Conservation (phyloP, 2,329 filamentous ascomycete species). For the Colletotrichum viniferum region DNA sequence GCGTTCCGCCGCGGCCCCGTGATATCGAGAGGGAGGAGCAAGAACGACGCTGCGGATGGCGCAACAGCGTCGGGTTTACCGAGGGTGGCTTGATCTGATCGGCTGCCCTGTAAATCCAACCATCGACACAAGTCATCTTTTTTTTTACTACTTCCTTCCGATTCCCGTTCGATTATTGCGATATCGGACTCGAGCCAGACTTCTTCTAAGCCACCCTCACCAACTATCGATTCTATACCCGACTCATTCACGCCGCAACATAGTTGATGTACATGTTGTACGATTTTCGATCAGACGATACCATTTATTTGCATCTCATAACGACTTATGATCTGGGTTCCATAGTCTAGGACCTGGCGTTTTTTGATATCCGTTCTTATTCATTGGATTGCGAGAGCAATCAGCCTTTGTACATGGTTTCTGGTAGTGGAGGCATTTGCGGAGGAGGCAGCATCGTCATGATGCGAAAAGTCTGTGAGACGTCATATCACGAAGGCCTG, state of each 20-base stretch:
- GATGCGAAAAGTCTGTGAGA: not conserved
- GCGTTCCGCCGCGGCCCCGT: constrained; percentile 34
- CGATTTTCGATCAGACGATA: constrained; percentile 20
- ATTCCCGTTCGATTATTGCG: not conserved
- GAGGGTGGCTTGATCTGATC: constrained; percentile 61
- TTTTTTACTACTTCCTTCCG: not conserved
- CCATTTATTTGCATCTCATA: constrained; percentile 17
- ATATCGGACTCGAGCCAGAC: not conserved
- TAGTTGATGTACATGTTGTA: constrained; percentile 13
- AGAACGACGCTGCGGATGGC: constrained; percentile 59
- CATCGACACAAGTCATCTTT: not conserved
- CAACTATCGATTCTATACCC: constrained; percentile 10
- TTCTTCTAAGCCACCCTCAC: not conserved
- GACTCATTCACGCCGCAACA: constrained; percentile 3
- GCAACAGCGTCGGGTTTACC: constrained; percentile 57
- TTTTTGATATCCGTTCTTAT: constrained; percentile 17
- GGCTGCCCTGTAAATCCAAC: not conserved
- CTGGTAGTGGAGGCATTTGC: not conserved
- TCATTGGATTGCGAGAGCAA: not conserved
- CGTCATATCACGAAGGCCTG: not conserved
- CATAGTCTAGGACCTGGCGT: constrained; percentile 12
- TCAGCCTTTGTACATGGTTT: not conserved
- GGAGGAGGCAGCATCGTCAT: not conserved
- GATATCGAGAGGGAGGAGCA: constrained; percentile 37
- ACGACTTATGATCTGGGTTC: constrained; percentile 20